These are phyloP conservation scores for Halenospora varia DNA, from an alignment of 495 filamentous ascomycete species.

Conservation along the genomic window DNA sequence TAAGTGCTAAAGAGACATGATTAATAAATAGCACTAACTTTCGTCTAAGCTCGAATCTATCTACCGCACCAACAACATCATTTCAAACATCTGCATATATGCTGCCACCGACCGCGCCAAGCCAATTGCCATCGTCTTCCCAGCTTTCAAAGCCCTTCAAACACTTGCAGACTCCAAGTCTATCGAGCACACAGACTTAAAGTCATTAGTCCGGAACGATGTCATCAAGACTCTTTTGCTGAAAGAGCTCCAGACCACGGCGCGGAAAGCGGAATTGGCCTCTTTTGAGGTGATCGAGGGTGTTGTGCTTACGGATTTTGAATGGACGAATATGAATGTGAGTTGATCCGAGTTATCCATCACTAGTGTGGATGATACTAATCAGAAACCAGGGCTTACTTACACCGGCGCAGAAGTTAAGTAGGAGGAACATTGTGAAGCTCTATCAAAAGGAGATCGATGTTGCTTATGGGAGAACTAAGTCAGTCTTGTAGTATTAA, in stretches of 20 bases:
- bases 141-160: slow-evolving; percentile 73
- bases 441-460: slow-evolving; percentile 61
- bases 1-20: background rate
- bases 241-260: slow-evolving; percentile 71
- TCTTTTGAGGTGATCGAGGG: slow-evolving; percentile 89
- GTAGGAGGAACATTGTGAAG: slow-evolving; percentile 59
- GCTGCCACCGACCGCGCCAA: slow-evolving; percentile 72
- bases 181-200: slow-evolving; percentile 60
- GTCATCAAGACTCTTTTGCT: slow-evolving; percentile 71
- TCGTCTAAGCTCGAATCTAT: slow-evolving; percentile 68
- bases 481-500: no score
- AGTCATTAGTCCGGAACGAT: slow-evolving; percentile 74
- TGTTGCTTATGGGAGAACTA: slow-evolving; percentile 44
- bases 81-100: slow-evolving; percentile 90
- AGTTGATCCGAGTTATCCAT: slow-evolving; percentile 32
- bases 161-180: slow-evolving; percentile 70
- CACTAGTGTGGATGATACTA: slow-evolving; percentile 22
- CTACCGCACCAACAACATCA: slow-evolving; percentile 77
- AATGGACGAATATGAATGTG: slow-evolving; percentile 94
- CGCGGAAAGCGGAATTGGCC: slow-evolving; percentile 67
- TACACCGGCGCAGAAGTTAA: slow-evolving; percentile 72
- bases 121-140: slow-evolving; percentile 90
- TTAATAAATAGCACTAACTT: background rate
- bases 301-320: slow-evolving; percentile 86
- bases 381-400: slow-evolving; percentile 49